Evolutionary conservation across 2,329 filamentous ascomycete species (phyloP), one percentile per base, ranked within the genome.

Genomic region (Colletotrichum sp.): DNA sequence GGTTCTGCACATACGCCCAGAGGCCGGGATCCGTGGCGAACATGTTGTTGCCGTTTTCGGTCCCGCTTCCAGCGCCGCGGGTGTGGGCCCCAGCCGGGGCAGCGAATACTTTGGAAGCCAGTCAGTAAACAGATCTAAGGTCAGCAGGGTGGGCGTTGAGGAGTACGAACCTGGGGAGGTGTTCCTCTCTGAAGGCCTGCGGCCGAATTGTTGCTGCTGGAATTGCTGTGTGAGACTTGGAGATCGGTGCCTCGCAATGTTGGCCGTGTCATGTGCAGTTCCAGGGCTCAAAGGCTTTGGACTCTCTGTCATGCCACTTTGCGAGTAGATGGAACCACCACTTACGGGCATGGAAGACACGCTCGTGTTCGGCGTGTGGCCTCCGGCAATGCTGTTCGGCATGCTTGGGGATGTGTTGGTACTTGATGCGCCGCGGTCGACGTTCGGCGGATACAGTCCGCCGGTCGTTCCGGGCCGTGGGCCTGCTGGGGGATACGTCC

Each of bases 281-380:
- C 88, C 88, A n/a, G 93, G 93, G 74, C 93, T 95, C 54, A 98
- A 86, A 6, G 95, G 93, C 80, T 96, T 97, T 0, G 95, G 95
- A 77, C 94, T 97, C 82, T 98, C 95, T 5, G 94, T 97, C 86
- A 98, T 94, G 72, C 86, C 89, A 68, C 90, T 89, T 76, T 95
- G 92, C 11, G 91, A 89, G 80, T 95, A 97, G 76, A 95, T 89
- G 21, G 89, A 89, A 59, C 85, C 85, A 55, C 84, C 83, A 66
- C 84, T 84, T 33, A 88, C 80, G 9, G 88, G 85, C 66, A 87
- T 78, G 16, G 87, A 88, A 5, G 87, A 87, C 38, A 88, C 83
- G 78, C 86, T 89, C 13, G 87, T 86, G 69, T 85, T 87, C 5
- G 86, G 82, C 16, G 87, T 87, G 74, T 89, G 88, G 18, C 80